Percentiles rank a stretch among this genome's conserved stretches.
Evolutionary conservation across 352 stramenopile species (phyloP).

Genomic region (Sclerospora graminicola): DNA sequence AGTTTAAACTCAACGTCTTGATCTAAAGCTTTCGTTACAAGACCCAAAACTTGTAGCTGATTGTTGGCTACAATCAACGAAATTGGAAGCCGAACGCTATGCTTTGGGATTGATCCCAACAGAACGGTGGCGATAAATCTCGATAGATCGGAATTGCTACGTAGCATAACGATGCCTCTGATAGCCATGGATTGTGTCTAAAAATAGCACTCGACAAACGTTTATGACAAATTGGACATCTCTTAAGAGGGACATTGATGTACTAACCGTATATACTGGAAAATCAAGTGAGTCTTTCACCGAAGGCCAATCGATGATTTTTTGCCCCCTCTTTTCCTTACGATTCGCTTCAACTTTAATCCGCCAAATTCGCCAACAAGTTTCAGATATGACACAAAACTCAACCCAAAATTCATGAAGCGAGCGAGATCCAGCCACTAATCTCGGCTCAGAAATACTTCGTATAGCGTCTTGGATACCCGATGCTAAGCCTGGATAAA

Average conservation of each 20-base stretch:
- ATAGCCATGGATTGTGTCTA: slow-evolving; percentile 5
- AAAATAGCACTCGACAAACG: not conserved
- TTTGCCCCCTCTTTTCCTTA: too few relatives aligned
- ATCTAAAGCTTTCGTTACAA: slow-evolving; percentile 4
- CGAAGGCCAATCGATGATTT: too few relatives aligned
- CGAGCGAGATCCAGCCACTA: not conserved
- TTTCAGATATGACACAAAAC: slow-evolving; percentile 23
- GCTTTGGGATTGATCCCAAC: not conserved
- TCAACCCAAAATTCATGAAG: slow-evolving; percentile 7
- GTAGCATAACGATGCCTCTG: slow-evolving; percentile 5
- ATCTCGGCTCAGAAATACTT: too few relatives aligned
- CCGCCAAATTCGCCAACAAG: slow-evolving; percentile 20
- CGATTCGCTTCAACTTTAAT: too few relatives aligned
- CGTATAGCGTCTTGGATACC: too few relatives aligned
- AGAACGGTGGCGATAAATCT: slow-evolving; percentile 4
- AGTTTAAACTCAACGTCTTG: not conserved
- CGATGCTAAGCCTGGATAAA: too few relatives aligned
- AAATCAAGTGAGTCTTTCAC: too few relatives aligned
- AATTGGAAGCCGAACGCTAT: slow-evolving; percentile 5
- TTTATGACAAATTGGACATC: too few relatives aligned
- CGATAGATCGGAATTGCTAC: slow-evolving; percentile 3
- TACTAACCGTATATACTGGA: too few relatives aligned
- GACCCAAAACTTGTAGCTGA: slow-evolving; percentile 9
- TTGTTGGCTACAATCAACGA: slow-evolving; percentile 8
- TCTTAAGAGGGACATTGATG: too few relatives aligned